Evolutionary conservation across 2,329 filamentous ascomycete species (phyloP).

Genomic region (Pochonia chlamydosporia): DNA sequence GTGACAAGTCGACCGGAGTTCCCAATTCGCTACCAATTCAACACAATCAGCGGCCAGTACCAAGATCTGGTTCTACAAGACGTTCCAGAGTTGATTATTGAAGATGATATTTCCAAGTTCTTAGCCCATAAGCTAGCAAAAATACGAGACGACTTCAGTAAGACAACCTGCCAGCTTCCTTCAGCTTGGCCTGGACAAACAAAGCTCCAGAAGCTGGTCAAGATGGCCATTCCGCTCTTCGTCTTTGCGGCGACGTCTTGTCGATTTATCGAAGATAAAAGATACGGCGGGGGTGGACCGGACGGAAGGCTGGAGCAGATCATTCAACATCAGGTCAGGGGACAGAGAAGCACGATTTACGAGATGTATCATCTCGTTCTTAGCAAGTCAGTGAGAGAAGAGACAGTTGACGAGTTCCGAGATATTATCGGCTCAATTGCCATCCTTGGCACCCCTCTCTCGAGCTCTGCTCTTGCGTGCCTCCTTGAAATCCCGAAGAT

Average conservation of each 20-base stretch:
- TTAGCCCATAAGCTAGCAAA: slow-evolving; percentile 29
- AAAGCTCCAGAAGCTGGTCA: slow-evolving; percentile 10
- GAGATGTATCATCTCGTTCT: slow-evolving; percentile 14
- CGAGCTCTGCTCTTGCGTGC: background rate
- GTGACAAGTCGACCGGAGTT: slow-evolving; percentile 37
- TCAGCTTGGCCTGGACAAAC: slow-evolving; percentile 9
- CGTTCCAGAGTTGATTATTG: background rate
- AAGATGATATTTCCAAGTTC: slow-evolving; percentile 5
- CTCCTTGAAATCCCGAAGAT: background rate
- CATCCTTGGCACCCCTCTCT: background rate
- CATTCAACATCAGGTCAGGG: slow-evolving; percentile 12
- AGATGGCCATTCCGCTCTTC: slow-evolving; percentile 27
- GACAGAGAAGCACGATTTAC: slow-evolving; percentile 9
- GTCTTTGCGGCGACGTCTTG: slow-evolving; percentile 29
- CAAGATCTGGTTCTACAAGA: background rate
- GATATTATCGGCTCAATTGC: background rate
- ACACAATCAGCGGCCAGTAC: background rate
- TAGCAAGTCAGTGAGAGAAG: slow-evolving; percentile 1
- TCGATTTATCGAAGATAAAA: slow-evolving; percentile 19
- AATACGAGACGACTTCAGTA: slow-evolving; percentile 13
- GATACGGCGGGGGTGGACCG: slow-evolving; percentile 14
- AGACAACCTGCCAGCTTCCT: background rate
- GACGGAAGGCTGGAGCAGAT: slow-evolving; percentile 17
- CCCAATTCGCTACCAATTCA: background rate
- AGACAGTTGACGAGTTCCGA: background rate